These are phyloP conservation scores for Xylariaceae sp. DNA, from an alignment of 2,329 filamentous ascomycete species.

Conservation along the genomic window DNA sequence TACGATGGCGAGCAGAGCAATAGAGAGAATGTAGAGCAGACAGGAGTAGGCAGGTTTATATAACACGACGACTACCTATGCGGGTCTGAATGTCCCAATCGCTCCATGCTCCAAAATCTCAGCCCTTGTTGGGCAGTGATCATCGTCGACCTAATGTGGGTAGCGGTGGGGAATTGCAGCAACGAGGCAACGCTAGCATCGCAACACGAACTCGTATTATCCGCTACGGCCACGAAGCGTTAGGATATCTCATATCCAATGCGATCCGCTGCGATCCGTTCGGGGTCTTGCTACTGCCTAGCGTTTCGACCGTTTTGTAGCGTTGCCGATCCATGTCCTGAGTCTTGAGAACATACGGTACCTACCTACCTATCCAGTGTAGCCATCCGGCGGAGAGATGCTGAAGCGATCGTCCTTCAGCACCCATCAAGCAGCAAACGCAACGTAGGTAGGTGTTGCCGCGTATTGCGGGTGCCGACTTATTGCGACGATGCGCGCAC, in stretches of 20 bases:
- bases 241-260: too few species aligned
- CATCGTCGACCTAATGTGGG: slow-evolving; percentile 7
- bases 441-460: too few species aligned
- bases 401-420: too few species aligned
- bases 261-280: too few species aligned
- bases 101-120: neutral
- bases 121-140: slow-evolving; percentile 11
- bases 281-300: neutral
- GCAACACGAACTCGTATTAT: neutral
- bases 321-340: too few species aligned
- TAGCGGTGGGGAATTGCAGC: slow-evolving; percentile 5
- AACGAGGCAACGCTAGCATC: neutral
- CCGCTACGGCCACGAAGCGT: neutral
- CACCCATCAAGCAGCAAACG: too few species aligned
- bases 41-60: neutral
- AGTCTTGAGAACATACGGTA: too few species aligned
- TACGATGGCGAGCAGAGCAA: neutral
- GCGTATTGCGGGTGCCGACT: too few species aligned
- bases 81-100: neutral
- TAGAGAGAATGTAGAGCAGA: slow-evolving; percentile 1
- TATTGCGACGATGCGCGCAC: too few species aligned
- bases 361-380: too few species aligned
- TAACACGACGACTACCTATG: neutral
- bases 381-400: too few species aligned
- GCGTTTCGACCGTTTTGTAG: too few species aligned